Percentiles rank a stretch among this genome's conserved stretches.
Conservation (phyloP, 176 grass and related monocot species). For the Canna indica region DNA sequence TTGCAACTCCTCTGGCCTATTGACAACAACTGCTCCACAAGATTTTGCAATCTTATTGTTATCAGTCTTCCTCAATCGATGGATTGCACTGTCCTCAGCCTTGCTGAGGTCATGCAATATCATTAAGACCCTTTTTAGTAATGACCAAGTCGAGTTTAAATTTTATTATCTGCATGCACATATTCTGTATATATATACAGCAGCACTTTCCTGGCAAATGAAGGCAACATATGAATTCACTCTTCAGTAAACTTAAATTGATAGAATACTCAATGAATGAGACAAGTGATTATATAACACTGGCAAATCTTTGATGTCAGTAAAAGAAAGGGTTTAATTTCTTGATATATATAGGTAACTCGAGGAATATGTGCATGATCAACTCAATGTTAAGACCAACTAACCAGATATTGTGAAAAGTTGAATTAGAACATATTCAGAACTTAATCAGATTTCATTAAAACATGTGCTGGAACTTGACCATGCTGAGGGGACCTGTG, state of each 20-base stretch:
- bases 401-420: not conserved
- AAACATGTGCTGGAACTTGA: too few relatives aligned
- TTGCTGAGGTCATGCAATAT: conserved; percentile 89
- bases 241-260: conserved; percentile 3
- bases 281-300: not conserved
- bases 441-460: not conserved
- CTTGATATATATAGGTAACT: too few relatives aligned
- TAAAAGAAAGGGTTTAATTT: not conserved
- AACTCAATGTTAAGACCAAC: not conserved
- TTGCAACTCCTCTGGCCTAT: conserved; percentile 93
- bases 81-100: conserved; percentile 85
- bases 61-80: conserved; percentile 83
- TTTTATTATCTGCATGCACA: conserved; percentile 78
- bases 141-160: conserved; percentile 93
- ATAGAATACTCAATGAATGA: conserved; percentile 1
- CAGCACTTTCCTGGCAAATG: conserved; percentile 66
- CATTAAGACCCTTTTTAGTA: conserved; percentile 89
- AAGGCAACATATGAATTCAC: too few relatives aligned
- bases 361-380: not conserved
- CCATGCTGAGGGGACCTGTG: not conserved
- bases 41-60: conserved; percentile 92
- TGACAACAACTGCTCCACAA: conserved; percentile 91
- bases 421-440: not conserved
- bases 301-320: not conserved
- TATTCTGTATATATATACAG: conserved; percentile 85